These are phyloP conservation scores for Saururus chinensis DNA, from an alignment of 164 flowering plant genomes.

Conservation along the genomic window DNA sequence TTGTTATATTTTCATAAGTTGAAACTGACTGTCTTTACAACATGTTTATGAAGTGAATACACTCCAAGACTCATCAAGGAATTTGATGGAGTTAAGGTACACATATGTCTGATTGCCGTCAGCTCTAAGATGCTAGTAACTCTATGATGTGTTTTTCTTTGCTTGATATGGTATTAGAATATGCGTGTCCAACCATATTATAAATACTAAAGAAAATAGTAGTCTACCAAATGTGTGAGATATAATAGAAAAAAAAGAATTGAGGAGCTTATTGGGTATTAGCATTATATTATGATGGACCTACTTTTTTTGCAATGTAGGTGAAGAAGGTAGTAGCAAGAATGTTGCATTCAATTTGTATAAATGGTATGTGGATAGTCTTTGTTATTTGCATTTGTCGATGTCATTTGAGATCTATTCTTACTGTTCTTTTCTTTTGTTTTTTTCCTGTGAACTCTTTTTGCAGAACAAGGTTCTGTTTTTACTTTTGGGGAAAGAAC, in stretches of 20 bases:
- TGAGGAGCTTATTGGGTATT: neutral
- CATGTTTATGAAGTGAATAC: conserved; percentile 59
- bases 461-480: conserved; percentile 71
- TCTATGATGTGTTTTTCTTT: no score
- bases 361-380: conserved; percentile 36
- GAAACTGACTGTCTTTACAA: neutral
- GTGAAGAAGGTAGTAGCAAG: conserved; percentile 77
- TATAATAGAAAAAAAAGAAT: neutral
- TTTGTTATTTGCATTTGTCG: no score
- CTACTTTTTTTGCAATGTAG: conserved; percentile 28
- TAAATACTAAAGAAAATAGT: no score
- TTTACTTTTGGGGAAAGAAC: conserved; percentile 73
- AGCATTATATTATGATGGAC: neutral
- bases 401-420: neutral
- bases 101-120: conserved; percentile 1
- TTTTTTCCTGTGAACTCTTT: neutral
- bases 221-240: neutral
- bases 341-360: conserved; percentile 78
- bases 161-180: neutral
- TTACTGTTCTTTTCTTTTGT: neutral
- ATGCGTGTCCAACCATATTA: no score
- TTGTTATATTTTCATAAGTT: neutral
- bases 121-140: neutral
- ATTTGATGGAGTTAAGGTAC: conserved; percentile 79
- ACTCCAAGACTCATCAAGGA: conserved; percentile 80